Evolutionary conservation across 163 green algal genomes (phyloP).

Genomic region (Smithsoniella earleae): DNA sequence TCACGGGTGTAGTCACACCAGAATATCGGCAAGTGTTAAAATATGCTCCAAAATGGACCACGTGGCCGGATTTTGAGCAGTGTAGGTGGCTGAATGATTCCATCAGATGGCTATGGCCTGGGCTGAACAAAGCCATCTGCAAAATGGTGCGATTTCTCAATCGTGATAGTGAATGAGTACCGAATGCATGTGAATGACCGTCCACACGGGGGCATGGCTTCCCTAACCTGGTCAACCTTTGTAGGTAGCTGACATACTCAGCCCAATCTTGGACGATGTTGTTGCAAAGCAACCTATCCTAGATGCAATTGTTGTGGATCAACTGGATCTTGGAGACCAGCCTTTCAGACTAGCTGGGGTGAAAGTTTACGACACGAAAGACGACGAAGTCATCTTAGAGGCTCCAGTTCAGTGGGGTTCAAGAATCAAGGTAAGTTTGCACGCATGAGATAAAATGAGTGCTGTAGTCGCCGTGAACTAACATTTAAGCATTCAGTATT

Average conservation of each 20-base stretch:
- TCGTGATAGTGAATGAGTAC: neutral
- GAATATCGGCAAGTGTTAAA: constrained; percentile 36
- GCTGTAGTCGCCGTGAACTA: no score
- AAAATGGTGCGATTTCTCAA: constrained; percentile 33
- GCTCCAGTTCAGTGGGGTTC: constrained; percentile 37
- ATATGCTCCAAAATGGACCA: constrained; percentile 40
- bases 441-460: no score
- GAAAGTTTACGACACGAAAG: constrained; percentile 40
- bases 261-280: constrained; percentile 5
- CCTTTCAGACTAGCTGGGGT: constrained; percentile 41
- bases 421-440: constrained; percentile 34
- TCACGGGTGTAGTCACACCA: constrained; percentile 29
- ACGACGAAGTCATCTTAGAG: constrained; percentile 45
- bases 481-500: no score
- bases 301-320: constrained; percentile 6
- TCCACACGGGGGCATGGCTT: neutral
- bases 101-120: constrained; percentile 31
- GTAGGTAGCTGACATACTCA: neutral
- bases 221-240: neutral
- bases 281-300: constrained; percentile 11
- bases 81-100: constrained; percentile 29
- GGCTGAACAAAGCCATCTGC: constrained; percentile 39
- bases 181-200: neutral
- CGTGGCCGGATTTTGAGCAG: constrained; percentile 39
- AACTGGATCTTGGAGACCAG: constrained; percentile 35